phyloP scores from a whole-genome alignment of 2,329 filamentous ascomycete genomes.

The Furcasterigmium furcatum region DNA sequence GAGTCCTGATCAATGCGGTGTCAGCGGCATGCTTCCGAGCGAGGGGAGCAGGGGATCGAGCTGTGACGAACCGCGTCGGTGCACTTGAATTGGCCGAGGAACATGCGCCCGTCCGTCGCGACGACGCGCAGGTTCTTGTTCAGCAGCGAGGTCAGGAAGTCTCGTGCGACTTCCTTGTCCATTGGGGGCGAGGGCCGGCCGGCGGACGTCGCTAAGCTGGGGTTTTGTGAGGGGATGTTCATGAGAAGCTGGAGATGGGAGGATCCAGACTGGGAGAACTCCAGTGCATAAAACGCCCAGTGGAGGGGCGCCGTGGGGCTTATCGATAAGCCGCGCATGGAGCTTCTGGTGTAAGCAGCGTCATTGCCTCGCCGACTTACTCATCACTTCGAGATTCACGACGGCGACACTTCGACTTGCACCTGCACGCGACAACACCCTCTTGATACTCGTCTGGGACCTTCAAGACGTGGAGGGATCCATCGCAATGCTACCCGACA shows the following conservation, averaged over 20 bases:
- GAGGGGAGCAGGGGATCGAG: not conserved
- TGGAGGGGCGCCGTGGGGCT: conserved; percentile 1
- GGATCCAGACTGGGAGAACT: not conserved
- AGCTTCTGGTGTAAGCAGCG: not conserved
- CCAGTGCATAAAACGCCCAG: not conserved
- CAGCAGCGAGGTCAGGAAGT: conserved; percentile 63
- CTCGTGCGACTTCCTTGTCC: conserved; percentile 49
- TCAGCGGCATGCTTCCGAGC: not conserved
- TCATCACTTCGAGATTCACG: conserved; percentile 3
- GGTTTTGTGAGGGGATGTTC: not conserved
- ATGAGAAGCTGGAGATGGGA: not conserved
- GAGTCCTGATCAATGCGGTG: conserved; percentile 58
- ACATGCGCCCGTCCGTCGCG: conserved; percentile 81
- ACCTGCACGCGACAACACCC: not conserved
- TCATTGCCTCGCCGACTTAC: not conserved
- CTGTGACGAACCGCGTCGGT: conserved; percentile 72
- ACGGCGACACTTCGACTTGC: not conserved
- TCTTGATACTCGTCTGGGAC: not conserved
- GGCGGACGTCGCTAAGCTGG: not conserved
- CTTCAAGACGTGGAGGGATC: not conserved
- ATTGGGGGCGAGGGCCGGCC: conserved; percentile 21
- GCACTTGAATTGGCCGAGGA: conserved; percentile 89
- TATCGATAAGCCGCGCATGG: conserved; percentile 7
- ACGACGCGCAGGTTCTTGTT: conserved; percentile 77
- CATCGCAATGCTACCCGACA: conserved; percentile 5